phyloP scores from a whole-genome alignment of 176 grass and related monocot genomes.

The Triticum urartu region DNA sequence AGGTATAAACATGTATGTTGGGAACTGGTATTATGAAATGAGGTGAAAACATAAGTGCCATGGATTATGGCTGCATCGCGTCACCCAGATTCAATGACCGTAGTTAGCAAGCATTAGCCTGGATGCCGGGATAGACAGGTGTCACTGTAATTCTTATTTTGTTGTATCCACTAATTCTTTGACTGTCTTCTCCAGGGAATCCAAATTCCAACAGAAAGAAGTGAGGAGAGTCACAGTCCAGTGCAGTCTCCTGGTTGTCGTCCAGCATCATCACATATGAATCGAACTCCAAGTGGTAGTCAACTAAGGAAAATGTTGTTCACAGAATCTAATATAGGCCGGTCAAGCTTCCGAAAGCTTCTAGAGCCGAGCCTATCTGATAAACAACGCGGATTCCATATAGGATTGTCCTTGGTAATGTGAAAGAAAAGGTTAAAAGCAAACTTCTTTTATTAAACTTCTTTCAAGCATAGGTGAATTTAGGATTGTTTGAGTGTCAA shows the following conservation, averaged over 20 bases:
- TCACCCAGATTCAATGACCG: not conserved
- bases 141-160: not conserved
- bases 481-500: not conserved
- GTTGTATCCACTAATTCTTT: not conserved
- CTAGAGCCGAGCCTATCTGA: conserved; percentile 71
- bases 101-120: not conserved
- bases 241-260: conserved; percentile 48
- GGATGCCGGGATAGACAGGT: not conserved
- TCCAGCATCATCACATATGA: conserved; percentile 36
- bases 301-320: conserved; percentile 76
- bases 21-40: not conserved
- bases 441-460: not conserved
- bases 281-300: conserved; percentile 48
- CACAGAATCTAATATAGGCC: conserved; percentile 65
- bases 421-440: conserved; percentile 78
- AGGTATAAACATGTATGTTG: not conserved
- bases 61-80: not conserved
- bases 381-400: conserved; percentile 83
- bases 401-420: conserved; percentile 84
- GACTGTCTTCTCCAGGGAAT: not conserved
- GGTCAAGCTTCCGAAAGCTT: conserved; percentile 83
- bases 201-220: conserved; percentile 35
- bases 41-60: not conserved
- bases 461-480: not conserved
- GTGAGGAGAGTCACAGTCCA: conserved; percentile 52